Conservation (phyloP, 2,329 filamentous ascomycete genomes). For the Stachybotrys chlorohalonatus region DNA sequence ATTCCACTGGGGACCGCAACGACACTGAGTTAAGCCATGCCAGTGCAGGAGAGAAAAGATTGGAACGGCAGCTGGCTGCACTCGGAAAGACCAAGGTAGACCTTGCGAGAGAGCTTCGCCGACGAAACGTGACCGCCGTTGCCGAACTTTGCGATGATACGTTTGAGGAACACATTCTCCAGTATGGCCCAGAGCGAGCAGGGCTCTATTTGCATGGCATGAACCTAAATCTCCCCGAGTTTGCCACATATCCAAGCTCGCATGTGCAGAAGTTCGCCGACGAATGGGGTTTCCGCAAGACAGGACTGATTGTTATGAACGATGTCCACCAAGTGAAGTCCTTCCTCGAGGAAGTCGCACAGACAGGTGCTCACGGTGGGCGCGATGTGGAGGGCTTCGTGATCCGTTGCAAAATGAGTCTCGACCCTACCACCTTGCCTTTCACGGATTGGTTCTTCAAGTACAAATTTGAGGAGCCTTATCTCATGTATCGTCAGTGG, state of each 20-base stretch:
- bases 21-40: constrained; percentile 75
- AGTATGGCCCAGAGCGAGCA: constrained; percentile 72
- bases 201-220: constrained; percentile 94
- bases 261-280: constrained; percentile 87
- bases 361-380: constrained; percentile 82
- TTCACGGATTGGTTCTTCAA: constrained; percentile 99
- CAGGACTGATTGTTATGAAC: constrained; percentile 69
- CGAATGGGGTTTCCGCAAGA: constrained; percentile 88
- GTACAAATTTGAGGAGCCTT: constrained; percentile 98
- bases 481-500: constrained; percentile 98
- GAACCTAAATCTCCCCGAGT: constrained; percentile 90
- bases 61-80: constrained; percentile 68
- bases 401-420: constrained; percentile 69
- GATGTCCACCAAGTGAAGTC: constrained; percentile 63
- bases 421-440: constrained; percentile 37
- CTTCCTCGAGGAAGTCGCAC: constrained; percentile 77
- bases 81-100: constrained; percentile 73
- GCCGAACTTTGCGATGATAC: constrained; percentile 92
- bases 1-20: constrained; percentile 76
- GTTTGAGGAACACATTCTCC: constrained; percentile 95
- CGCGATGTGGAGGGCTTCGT: constrained; percentile 97
- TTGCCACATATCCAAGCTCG: constrained; percentile 73
- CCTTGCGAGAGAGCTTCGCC: constrained; percentile 64
- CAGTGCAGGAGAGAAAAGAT: constrained; percentile 69
- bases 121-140: constrained; percentile 85